Percentiles rank a stretch among this genome's conserved stretches.
These are phyloP conservation scores for Rhodotorula sp. DNA, from an alignment of 1,284 basidiomycete genomes.

Conservation along the genomic window DNA sequence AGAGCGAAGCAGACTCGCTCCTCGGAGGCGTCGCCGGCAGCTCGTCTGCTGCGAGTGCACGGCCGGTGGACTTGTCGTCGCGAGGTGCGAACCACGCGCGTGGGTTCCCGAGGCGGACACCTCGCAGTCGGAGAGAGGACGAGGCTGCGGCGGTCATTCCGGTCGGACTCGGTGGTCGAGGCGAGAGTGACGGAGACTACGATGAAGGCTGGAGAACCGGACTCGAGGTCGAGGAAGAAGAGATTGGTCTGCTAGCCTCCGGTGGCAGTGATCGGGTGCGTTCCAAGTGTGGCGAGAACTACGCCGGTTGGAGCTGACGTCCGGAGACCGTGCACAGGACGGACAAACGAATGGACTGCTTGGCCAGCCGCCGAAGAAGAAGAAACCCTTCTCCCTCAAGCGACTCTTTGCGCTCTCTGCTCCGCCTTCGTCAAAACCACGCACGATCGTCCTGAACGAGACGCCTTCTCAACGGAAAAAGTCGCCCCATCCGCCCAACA, in stretches of 20 bases:
- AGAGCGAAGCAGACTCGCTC: constrained; percentile 17
- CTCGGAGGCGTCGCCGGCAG: background rate
- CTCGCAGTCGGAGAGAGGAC: background rate
- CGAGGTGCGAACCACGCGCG: background rate
- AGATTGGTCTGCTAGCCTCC: constrained; percentile 15
- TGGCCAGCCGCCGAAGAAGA: background rate
- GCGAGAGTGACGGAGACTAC: constrained; percentile 36
- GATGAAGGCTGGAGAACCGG: constrained; percentile 35
- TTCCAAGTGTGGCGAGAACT: background rate
- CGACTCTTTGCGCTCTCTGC: constrained; percentile 13
- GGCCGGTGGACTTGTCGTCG: constrained; percentile 2
- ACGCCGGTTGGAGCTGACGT: background rate
- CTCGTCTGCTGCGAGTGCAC: background rate
- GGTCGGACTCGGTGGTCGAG: constrained; percentile 20
- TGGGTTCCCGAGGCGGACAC: background rate
- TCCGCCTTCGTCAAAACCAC: constrained; percentile 10
- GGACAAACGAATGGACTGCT: no score
- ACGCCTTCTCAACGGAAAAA: constrained; percentile 7
- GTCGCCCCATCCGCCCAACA: constrained; percentile 61
- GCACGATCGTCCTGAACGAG: constrained; percentile 32
- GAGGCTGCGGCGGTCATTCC: background rate
- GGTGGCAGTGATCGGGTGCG: constrained; percentile 13
- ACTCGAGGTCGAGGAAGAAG: constrained; percentile 31
- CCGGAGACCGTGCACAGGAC: background rate
- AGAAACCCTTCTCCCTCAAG: background rate